Percentiles rank a stretch among this genome's conserved stretches.
Conservation (phyloP, 805 yeast species). For the Yarrowia yakushimensis region DNA sequence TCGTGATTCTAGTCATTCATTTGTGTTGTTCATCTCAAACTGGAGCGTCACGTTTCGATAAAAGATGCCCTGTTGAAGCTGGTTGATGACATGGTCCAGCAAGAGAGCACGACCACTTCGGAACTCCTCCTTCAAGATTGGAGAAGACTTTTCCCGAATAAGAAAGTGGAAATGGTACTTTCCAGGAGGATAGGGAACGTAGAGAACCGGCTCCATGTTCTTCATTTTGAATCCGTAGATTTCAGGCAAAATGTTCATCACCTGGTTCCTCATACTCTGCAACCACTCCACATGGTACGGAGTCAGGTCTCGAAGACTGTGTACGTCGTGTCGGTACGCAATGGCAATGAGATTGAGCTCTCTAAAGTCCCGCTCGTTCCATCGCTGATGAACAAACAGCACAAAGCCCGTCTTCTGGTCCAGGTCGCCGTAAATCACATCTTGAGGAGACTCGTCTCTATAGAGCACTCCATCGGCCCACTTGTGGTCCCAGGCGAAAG, state of each 20-base stretch:
- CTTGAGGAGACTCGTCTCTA: conserved; percentile 18
- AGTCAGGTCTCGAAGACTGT: conserved; percentile 1
- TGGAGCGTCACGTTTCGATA: conserved; percentile 2
- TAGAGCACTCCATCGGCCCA: conserved; percentile 23
- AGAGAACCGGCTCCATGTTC: neutral
- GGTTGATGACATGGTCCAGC: conserved; percentile 16
- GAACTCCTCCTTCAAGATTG: neutral
- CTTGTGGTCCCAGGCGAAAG: neutral
- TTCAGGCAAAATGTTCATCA: conserved; percentile 13
- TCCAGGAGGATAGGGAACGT: conserved; percentile 11
- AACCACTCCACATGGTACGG: conserved; percentile 20
- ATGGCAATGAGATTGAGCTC: conserved; percentile 17
- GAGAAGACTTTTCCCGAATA: neutral
- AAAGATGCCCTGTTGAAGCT: conserved; percentile 16
- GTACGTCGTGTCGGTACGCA: conserved; percentile 19
- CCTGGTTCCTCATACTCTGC: conserved; percentile 14
- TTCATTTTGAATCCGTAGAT: conserved; percentile 21
- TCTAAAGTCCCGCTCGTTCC: conserved; percentile 8
- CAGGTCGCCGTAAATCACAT: conserved; percentile 22
- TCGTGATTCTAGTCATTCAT: no score
- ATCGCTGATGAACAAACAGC: conserved; percentile 1
- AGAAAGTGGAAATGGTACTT: conserved; percentile 21
- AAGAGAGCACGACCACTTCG: neutral
- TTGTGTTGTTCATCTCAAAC: neutral
- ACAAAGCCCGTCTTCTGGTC: conserved; percentile 24